phyloP scores from a whole-genome alignment of 2,329 filamentous ascomycete genomes.

The Aspergillus cejpii region DNA sequence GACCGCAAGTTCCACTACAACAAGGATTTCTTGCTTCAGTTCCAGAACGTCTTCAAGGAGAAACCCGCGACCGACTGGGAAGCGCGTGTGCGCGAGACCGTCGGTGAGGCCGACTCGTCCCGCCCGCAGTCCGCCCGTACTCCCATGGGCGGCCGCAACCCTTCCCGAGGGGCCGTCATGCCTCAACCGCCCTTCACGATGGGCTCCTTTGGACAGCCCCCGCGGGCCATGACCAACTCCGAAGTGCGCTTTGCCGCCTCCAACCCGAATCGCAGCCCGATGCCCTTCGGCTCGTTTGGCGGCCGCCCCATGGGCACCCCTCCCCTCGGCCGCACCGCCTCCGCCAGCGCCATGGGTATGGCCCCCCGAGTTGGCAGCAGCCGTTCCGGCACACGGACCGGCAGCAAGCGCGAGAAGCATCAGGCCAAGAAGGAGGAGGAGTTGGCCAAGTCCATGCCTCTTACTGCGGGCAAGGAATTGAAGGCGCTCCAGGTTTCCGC shows the following conservation, averaged over 20 bases:
- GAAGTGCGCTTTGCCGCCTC: slow-evolving; percentile 66
- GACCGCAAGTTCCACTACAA: slow-evolving; percentile 90
- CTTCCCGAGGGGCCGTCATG: slow-evolving; percentile 47
- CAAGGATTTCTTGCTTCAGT: slow-evolving; percentile 89
- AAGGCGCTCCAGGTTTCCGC: slow-evolving; percentile 67
- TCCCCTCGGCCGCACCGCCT: slow-evolving; percentile 59
- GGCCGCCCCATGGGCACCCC: slow-evolving; percentile 58
- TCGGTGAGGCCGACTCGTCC: slow-evolving; percentile 69
- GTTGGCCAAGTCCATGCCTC: slow-evolving; percentile 79
- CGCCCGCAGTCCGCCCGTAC: slow-evolving; percentile 51
- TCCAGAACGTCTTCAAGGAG: slow-evolving; percentile 92
- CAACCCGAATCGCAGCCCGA: slow-evolving; percentile 44
- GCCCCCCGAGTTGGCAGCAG: slow-evolving; percentile 65
- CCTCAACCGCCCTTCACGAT: slow-evolving; percentile 52
- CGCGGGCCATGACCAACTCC: slow-evolving; percentile 64
- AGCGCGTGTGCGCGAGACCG: slow-evolving; percentile 71
- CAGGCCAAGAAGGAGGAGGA: slow-evolving; percentile 57
- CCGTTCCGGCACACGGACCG: slow-evolving; percentile 42
- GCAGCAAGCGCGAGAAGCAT: slow-evolving; percentile 48
- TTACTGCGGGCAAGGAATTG: slow-evolving; percentile 74
- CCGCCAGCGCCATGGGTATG: slow-evolving; percentile 46
- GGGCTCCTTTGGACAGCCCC: slow-evolving; percentile 58
- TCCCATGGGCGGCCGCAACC: slow-evolving; percentile 45
- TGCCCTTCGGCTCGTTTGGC: slow-evolving; percentile 55
- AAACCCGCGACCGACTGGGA: slow-evolving; percentile 94